Evolutionary conservation across 352 stramenopile genomes (phyloP).

Genomic region (Pythium vanterpoolii): DNA sequence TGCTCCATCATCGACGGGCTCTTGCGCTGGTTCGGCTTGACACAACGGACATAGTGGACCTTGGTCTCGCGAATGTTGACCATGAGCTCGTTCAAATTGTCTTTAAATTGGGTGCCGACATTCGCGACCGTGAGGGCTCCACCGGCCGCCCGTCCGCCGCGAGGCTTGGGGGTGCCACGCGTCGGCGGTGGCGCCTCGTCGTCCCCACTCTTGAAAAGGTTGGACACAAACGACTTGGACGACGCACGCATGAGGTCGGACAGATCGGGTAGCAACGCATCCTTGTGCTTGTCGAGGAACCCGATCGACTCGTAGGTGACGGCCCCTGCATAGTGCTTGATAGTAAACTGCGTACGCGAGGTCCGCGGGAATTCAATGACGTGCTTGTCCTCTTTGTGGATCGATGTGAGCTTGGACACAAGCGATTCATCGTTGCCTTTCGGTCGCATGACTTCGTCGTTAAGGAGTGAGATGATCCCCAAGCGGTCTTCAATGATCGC

Average conservation of each 20-base stretch:
- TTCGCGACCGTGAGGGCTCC: conserved; percentile 57
- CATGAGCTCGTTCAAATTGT: conserved; percentile 92
- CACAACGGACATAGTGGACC: conserved; percentile 98
- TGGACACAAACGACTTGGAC: conserved; percentile 52
- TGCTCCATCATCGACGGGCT: conserved; percentile 86
- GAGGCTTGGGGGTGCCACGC: conserved; percentile 8
- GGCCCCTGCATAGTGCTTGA: conserved; percentile 92
- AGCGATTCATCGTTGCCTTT: conserved; percentile 85
- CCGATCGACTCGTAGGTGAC: conserved; percentile 91
- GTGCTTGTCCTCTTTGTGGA: conserved; percentile 75
- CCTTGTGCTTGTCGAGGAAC: conserved; percentile 96
- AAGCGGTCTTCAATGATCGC: conserved; percentile 85
- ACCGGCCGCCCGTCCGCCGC: conserved; percentile 33
- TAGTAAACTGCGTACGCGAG: conserved; percentile 85
- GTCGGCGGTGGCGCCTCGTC: neutral
- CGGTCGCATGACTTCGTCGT: conserved; percentile 86
- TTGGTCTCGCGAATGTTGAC: conserved; percentile 92
- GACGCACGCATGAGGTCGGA: conserved; percentile 78
- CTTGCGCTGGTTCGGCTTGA: conserved; percentile 98
- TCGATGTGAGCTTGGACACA: conserved; percentile 69
- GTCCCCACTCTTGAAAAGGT: conserved; percentile 42
- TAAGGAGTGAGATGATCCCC: conserved; percentile 87
- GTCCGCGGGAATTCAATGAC: conserved; percentile 79
- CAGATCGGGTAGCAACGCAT: conserved; percentile 92
- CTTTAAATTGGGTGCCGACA: conserved; percentile 84